phyloP scores from a whole-genome alignment of 176 grass and related monocot species.

The Cenchrus purpureus region DNA sequence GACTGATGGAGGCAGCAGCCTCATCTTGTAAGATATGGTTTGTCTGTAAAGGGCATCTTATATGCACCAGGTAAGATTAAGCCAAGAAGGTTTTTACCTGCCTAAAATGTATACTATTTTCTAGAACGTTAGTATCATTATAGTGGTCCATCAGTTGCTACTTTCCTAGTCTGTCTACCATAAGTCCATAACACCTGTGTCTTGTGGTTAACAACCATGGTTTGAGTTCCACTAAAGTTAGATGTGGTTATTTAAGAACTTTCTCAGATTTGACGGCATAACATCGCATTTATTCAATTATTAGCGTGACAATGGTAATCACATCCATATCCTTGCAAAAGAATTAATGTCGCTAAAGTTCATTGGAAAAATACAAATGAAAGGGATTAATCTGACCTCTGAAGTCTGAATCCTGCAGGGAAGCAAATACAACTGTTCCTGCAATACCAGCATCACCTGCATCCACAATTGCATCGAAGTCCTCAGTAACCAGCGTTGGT shows the following conservation, averaged over 20 bases:
- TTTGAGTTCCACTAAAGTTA: not conserved
- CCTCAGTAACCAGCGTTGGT: slow-evolving; percentile 42
- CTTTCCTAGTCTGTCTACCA: no score
- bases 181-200: not conserved
- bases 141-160: not conserved
- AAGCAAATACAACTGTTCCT: slow-evolving; percentile 44
- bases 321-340: not conserved
- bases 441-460: slow-evolving; percentile 46
- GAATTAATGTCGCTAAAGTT: not conserved
- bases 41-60: slow-evolving; percentile 64
- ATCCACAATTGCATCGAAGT: slow-evolving; percentile 33
- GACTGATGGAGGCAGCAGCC: slow-evolving; percentile 44
- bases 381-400: slow-evolving; percentile 11
- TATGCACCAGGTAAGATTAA: slow-evolving; percentile 58
- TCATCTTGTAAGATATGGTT: slow-evolving; percentile 72
- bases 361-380: not conserved
- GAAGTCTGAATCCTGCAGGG: slow-evolving; percentile 45
- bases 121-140: not conserved
- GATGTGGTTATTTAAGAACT: not conserved
- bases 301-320: not conserved
- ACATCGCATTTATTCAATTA: not conserved
- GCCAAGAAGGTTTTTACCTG: not conserved
- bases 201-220: not conserved
- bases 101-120: not conserved
- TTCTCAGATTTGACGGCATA: not conserved